Evolutionary conservation across 805 yeast genomes (phyloP), one percentile per base, ranked within the genome.

Genomic region (Kazachstania viticola): DNA sequence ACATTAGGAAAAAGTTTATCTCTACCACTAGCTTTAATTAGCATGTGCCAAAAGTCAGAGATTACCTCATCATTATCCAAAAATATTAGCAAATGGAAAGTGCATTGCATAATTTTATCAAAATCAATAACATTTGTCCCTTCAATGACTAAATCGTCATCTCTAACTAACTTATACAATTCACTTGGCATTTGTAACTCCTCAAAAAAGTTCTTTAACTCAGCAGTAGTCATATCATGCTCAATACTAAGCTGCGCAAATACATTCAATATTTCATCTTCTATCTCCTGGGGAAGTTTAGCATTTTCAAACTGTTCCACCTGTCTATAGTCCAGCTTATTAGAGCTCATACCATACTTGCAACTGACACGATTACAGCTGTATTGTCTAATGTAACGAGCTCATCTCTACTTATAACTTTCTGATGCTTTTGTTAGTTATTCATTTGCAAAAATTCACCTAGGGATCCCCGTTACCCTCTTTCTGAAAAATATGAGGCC

Each of bases 61-160:
- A 70, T 58, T 0, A 46, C 29, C 2, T 39, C 40, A 14, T 50
- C 39, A 36, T 69, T 62, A 31, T 61, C 56, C 46, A 62, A 50
- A 29, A 66, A 53, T 9, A 61, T 48, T 25, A 69, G 35, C 29
- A 69, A 41, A 18, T 66, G 59, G 26, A 59, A 64, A 2, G 69
- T 66, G 29, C 47, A 48, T 25, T 51, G 47, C 21, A 69, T 33
- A 25, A 66, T 49, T 34, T 59, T 61, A 28, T 67, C 73, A 38
- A 69, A 67, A 42, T 69, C 75, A 9, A 71, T 58, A 3, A 70
- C 47, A 22, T 60, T 44, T 0, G 70, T 62, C 0, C 62, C 67
- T 13, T 58, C 65, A 9, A 67, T 39, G 1, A 53, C 40, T 16
- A 66, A 38, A 9, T 60, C 55, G 0, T 45, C 44, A 1, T 34